Conservation (phyloP, 495 filamentous ascomycete species). For the Penicillium angulare region DNA sequence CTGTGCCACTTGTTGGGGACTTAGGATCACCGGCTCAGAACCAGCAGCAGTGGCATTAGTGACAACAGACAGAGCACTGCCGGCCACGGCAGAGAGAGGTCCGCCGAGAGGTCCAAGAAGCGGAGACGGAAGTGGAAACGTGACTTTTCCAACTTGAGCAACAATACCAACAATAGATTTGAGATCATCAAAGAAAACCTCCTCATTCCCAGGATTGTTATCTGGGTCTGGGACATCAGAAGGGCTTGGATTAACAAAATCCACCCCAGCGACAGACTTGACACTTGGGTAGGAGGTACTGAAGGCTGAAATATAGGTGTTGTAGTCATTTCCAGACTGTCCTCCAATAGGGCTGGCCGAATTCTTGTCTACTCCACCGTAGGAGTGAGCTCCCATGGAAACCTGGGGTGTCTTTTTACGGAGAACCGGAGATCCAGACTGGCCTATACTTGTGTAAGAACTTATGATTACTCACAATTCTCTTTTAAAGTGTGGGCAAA, state of each 20-base stretch:
- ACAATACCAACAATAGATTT: background rate
- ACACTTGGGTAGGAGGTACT: background rate
- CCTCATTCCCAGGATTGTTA: background rate
- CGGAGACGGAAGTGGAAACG: background rate
- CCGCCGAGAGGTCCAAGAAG: background rate
- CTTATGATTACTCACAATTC: background rate
- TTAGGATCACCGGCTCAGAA: background rate
- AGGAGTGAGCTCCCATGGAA: background rate
- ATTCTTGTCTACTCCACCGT: background rate
- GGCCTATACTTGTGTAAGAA: background rate
- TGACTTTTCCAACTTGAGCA: background rate
- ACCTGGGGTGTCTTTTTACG: background rate
- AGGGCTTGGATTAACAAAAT: background rate
- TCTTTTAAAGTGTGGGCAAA: too few species aligned
- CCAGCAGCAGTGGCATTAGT: background rate
- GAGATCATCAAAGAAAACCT: background rate
- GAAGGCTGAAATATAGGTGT: background rate
- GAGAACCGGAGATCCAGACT: constrained; percentile 1
- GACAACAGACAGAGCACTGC: background rate
- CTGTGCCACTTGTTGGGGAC: background rate
- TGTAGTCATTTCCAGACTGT: background rate
- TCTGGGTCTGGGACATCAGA: background rate
- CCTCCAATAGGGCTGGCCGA: background rate
- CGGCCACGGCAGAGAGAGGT: background rate
- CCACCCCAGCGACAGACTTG: background rate